Evolutionary conservation across 2,329 filamentous ascomycete genomes (phyloP), one percentile per base, ranked within the genome.

Genomic region (Ceratocystis cacaofunesta): DNA sequence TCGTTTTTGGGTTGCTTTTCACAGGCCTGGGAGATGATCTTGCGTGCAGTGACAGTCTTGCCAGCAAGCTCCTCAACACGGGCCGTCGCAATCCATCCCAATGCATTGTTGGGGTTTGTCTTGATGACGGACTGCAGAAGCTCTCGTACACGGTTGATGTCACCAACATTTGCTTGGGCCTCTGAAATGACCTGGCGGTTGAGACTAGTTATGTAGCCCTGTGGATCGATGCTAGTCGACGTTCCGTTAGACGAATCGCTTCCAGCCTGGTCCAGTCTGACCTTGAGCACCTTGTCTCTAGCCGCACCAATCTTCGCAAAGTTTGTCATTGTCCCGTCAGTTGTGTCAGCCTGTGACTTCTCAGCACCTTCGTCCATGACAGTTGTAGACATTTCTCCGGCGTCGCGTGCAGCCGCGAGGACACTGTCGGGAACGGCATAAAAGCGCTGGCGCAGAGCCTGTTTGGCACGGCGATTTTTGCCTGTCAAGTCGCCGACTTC

Each of bases 341-440:
- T 82, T 32, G 75, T 76, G 61, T 80, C 77, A 36, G 69, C 68
- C 17, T 28, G 60, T 46, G 63, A 52, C 30, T 69, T 69, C 2
- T 74, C 70, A 1, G 73, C 71, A 22, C 75, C 78, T 68, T 96
- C 92, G 46, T 95, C 90, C 57, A 85, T 82, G n/a, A 99, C 86
- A 0, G 90, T 95, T 1, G 91, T 94, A 61, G 91, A 88, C 69
- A 97, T 83, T 72, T 96, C 89, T 3, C 84, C 82, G 1, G 88
- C 82, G 70, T 90, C 89, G 70, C 89, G 81, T 17, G 92, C 92
- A 6, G 90, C 89, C 0, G 92, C 90, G 65, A 99, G 81, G 5
- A 99, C 94, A 72, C 90, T 96, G 75, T 99, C 94, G 0, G 94
- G 95, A 0, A 99, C 94, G 2, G 92, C 94, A 74, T 99, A 99